A percentile compares a stretch with the other conserved stretches of the same genome.
Evolutionary conservation across 2,329 filamentous ascomycete species (phyloP).

Genomic region (Fusarium multiceps): DNA sequence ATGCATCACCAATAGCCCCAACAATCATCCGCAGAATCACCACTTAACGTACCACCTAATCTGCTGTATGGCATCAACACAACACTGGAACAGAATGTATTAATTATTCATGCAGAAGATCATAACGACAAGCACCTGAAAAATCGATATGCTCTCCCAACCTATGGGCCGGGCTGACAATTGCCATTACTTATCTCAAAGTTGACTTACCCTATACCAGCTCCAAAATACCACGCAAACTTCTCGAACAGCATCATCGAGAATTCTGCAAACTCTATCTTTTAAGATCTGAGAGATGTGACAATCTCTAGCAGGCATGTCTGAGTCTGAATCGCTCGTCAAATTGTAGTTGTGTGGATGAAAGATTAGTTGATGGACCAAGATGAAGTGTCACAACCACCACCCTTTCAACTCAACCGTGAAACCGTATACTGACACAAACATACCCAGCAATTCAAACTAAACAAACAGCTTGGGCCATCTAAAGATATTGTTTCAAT

Average conservation of each 20-base stretch:
- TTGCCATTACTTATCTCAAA: not conserved
- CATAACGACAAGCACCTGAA: not conserved
- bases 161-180: not conserved
- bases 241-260: not conserved
- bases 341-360: not conserved
- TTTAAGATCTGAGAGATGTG: not conserved
- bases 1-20: not conserved
- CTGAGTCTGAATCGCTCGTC: not conserved
- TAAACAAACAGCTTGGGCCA: not conserved
- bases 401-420: not conserved
- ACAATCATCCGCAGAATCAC: not conserved
- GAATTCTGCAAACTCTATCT: not conserved
- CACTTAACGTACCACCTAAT: not conserved
- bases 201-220: not conserved
- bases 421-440: not conserved
- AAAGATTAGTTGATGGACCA: not conserved
- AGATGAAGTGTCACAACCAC: not conserved
- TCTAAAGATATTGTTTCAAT: not conserved
- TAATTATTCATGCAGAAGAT: not conserved
- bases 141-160: not conserved
- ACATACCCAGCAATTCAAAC: not conserved
- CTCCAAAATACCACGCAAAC: not conserved
- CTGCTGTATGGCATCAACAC: not conserved
- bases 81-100: not conserved
- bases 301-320: not conserved